These are phyloP conservation scores for Talaromyces piceae DNA, from an alignment of 2,329 filamentous ascomycete species.

Conservation along the genomic window DNA sequence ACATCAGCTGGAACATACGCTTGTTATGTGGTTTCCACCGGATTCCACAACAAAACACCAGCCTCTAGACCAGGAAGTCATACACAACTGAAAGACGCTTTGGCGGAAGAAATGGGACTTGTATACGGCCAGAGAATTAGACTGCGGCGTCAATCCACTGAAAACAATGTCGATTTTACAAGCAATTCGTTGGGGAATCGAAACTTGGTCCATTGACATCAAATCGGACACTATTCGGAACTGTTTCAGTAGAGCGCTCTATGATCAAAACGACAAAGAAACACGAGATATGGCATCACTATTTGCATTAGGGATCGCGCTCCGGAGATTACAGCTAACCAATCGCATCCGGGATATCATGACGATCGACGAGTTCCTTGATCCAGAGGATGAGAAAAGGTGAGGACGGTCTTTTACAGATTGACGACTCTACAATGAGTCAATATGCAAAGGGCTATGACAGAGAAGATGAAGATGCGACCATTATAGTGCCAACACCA, in stretches of 20 bases:
- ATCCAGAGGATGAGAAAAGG: conserved; percentile 9
- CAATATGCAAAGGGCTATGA: conserved; percentile 3
- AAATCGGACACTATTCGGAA: conserved; percentile 1
- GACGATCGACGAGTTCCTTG: conserved; percentile 2
- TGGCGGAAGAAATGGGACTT: conserved; percentile 9
- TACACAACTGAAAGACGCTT: conserved; percentile 5
- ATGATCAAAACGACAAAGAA: background rate
- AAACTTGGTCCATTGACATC: conserved; percentile 8
- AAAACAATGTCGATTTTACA: conserved; percentile 6
- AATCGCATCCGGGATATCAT: conserved; percentile 6
- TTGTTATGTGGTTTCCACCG: conserved; percentile 13
- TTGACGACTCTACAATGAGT: conserved; percentile 6
- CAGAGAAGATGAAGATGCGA: conserved; percentile 1
- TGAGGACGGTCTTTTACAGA: conserved; percentile 3
- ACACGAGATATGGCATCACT: background rate
- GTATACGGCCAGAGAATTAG: conserved; percentile 5
- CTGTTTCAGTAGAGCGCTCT: conserved; percentile 10
- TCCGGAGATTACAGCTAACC: conserved; percentile 2
- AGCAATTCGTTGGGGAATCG: conserved; percentile 12
- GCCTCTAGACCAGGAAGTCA: conserved; percentile 13
- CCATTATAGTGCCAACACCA: background rate
- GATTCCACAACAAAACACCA: conserved; percentile 6
- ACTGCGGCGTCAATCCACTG: conserved; percentile 1
- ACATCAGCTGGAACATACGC: conserved; percentile 11
- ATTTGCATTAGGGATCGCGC: conserved; percentile 3